These are phyloP conservation scores for Cercospora citrullina DNA, from an alignment of 2,329 filamentous ascomycete genomes.

Conservation along the genomic window DNA sequence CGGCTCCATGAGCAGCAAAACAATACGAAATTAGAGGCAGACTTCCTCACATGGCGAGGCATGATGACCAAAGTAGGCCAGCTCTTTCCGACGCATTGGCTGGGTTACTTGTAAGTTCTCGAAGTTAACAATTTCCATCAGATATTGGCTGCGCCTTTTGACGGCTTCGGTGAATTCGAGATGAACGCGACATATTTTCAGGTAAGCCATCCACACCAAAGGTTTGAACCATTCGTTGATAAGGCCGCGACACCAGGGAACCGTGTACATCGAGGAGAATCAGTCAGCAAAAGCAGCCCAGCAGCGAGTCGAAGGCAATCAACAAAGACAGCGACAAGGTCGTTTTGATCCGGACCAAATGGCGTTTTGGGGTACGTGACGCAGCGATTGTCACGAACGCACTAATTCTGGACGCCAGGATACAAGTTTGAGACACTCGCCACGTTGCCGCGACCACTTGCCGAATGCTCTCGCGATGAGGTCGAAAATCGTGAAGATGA, in stretches of 20 bases:
- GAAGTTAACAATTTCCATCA: conserved; percentile 41
- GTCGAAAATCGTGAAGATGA: conserved; percentile 75
- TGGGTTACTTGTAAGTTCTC: neutral
- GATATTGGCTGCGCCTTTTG: conserved; percentile 84
- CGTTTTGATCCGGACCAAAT: conserved; percentile 73
- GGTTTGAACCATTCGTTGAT: conserved; percentile 22
- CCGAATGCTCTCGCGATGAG: conserved; percentile 67
- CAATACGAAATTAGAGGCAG: conserved; percentile 54
- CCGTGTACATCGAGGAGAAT: conserved; percentile 78
- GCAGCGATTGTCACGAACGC: no score
- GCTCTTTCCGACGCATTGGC: neutral
- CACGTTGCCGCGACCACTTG: conserved; percentile 74
- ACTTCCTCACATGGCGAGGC: conserved; percentile 89
- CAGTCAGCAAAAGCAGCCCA: conserved; percentile 68
- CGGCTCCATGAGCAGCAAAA: conserved; percentile 69
- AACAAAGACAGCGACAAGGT: conserved; percentile 49
- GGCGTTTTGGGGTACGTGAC: conserved; percentile 78
- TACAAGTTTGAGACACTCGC: conserved; percentile 95
- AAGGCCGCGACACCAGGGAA: conserved; percentile 22
- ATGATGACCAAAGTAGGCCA: conserved; percentile 90
- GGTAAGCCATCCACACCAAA: conserved; percentile 53
- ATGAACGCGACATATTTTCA: conserved; percentile 95
- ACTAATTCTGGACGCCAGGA: conserved; percentile 51
- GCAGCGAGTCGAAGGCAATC: conserved; percentile 50
- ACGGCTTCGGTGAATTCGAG: conserved; percentile 83